These are phyloP conservation scores for Coemansia sp. DNA, from an alignment of 192 early-diverging fungal genomes.

Conservation along the genomic window DNA sequence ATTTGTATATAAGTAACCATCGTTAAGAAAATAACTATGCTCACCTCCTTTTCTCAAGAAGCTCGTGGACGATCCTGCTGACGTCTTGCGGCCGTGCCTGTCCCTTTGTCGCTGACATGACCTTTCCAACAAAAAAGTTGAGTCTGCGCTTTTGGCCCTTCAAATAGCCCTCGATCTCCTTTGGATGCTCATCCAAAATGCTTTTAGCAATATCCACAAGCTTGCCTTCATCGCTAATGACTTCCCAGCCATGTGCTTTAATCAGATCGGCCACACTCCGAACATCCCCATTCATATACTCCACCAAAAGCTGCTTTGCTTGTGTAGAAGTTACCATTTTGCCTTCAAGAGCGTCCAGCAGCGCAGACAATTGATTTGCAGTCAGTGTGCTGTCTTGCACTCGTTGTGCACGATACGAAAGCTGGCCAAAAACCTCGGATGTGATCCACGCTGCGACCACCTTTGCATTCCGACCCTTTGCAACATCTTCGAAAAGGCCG, in stretches of 20 bases:
- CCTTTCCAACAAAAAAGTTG: conserved; percentile 81
- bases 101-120: conserved; percentile 78
- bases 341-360: conserved; percentile 64
- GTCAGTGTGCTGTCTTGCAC: conserved; percentile 54
- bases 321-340: conserved; percentile 62
- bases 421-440: conserved; percentile 57
- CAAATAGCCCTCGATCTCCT: conserved; percentile 61
- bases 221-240: conserved; percentile 41
- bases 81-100: conserved; percentile 72
- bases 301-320: conserved; percentile 69
- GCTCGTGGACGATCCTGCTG: conserved; percentile 59
- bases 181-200: conserved; percentile 32
- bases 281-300: conserved; percentile 67
- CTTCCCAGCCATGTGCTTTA: conserved; percentile 61
- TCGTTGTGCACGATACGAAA: conserved; percentile 35
- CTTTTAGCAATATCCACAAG: conserved; percentile 17
- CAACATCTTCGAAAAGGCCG: conserved; percentile 74
- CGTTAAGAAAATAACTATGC: neutral
- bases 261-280: conserved; percentile 60
- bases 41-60: conserved; percentile 12
- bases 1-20: neutral
- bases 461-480: conserved; percentile 23
- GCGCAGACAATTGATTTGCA: conserved; percentile 56
- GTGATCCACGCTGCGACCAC: conserved; percentile 57
- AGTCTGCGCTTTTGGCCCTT: conserved; percentile 67